Conservation (phyloP, 495 filamentous ascomycete species). For the Penicillium longicatenatum region DNA sequence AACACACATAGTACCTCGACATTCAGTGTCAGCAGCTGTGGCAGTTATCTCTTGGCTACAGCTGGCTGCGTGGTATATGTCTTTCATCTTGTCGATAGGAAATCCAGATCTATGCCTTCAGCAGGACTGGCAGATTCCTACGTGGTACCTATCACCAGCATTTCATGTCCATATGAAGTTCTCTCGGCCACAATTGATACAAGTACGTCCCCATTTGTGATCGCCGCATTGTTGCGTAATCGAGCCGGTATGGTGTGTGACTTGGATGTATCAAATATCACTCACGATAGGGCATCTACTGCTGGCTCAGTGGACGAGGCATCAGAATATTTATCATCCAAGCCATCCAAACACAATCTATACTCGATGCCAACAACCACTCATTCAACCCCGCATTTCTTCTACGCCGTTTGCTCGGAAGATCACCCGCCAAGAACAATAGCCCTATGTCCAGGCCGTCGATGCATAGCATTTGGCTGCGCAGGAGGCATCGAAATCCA, state of each 20-base stretch:
- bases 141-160: slow-evolving; percentile 50
- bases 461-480: slow-evolving; percentile 73
- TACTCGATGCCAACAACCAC: slow-evolving; percentile 26
- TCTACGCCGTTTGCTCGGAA: slow-evolving; percentile 62
- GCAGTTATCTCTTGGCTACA: slow-evolving; percentile 59
- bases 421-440: slow-evolving; percentile 69
- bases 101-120: slow-evolving; percentile 10
- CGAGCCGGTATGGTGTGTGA: slow-evolving; percentile 67
- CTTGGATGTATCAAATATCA: slow-evolving; percentile 27
- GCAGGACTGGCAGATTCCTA: slow-evolving; percentile 22
- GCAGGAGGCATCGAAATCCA: slow-evolving; percentile 68
- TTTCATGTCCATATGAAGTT: slow-evolving; percentile 62
- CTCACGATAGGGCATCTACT: background rate
- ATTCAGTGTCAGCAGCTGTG: slow-evolving; percentile 62
- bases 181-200: slow-evolving; percentile 68
- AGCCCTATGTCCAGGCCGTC: slow-evolving; percentile 67
- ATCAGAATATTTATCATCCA: slow-evolving; percentile 4
- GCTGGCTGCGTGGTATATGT: slow-evolving; percentile 62
- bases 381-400: slow-evolving; percentile 36
- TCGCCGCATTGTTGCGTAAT: slow-evolving; percentile 64
- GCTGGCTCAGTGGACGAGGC: slow-evolving; percentile 9
- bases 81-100: slow-evolving; percentile 51
- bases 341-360: slow-evolving; percentile 5
- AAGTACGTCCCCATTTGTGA: slow-evolving; percentile 52
- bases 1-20: slow-evolving; percentile 16